Evolutionary conservation across 2,329 filamentous ascomycete species (phyloP).

Genomic region (Cercospora sp.): DNA sequence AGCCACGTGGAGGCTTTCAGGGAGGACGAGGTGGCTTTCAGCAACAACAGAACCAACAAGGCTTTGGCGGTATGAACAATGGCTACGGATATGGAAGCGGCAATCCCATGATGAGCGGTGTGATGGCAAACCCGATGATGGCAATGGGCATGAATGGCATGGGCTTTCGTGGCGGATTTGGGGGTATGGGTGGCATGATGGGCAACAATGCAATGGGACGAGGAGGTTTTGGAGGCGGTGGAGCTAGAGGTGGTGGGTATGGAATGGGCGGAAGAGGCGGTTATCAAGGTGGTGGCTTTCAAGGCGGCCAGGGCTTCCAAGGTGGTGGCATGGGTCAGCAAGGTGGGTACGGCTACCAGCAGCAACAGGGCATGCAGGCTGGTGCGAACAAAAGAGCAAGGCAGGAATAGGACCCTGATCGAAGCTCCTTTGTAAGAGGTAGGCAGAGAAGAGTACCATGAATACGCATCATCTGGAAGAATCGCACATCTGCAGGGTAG

Average conservation of each 20-base stretch:
- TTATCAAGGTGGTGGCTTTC: slow-evolving; percentile 51
- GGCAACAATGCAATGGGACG: slow-evolving; percentile 41
- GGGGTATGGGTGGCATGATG: slow-evolving; percentile 40
- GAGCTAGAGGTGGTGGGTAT: slow-evolving; percentile 45
- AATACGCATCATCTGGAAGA: not conserved
- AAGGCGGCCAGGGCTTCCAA: slow-evolving; percentile 44
- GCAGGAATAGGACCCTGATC: slow-evolving; percentile 1
- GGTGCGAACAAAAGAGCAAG: slow-evolving; percentile 12
- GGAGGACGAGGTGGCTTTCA: slow-evolving; percentile 36
- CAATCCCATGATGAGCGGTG: slow-evolving; percentile 16
- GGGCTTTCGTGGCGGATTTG: slow-evolving; percentile 29
- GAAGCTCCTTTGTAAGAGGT: not conserved
- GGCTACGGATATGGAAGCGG: slow-evolving; percentile 17
- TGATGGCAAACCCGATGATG: slow-evolving; percentile 24
- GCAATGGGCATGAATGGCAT: slow-evolving; percentile 32
- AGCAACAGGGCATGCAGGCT: slow-evolving; percentile 37
- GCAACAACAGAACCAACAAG: slow-evolving; percentile 25
- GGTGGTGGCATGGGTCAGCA: slow-evolving; percentile 40
- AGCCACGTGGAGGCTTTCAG: slow-evolving; percentile 28
- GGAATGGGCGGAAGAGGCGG: slow-evolving; percentile 48
- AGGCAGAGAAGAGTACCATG: not conserved
- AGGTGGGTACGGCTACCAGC: slow-evolving; percentile 37
- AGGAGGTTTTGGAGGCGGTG: slow-evolving; percentile 39
- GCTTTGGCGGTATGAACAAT: slow-evolving; percentile 29
- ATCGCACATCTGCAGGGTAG: not conserved